Evolutionary conservation across 2,329 filamentous ascomycete species (phyloP).

Genomic region (Microcera coccophila): DNA sequence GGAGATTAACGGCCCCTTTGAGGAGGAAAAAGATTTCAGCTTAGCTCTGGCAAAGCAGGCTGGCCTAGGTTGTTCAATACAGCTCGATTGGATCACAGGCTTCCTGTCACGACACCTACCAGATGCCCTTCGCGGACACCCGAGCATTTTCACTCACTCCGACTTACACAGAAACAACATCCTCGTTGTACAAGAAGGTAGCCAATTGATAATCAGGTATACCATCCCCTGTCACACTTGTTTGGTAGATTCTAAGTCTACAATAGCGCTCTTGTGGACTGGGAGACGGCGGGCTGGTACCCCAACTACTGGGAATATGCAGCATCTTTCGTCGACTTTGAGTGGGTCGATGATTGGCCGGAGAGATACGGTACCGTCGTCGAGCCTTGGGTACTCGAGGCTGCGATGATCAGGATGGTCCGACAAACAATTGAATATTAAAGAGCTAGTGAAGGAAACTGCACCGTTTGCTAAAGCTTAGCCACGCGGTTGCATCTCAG

Average conservation of each 20-base stretch:
- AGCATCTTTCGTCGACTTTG: not conserved
- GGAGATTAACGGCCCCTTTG: not conserved
- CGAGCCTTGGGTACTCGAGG: not conserved
- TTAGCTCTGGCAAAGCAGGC: not conserved
- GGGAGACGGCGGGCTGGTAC: not conserved
- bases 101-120: not conserved
- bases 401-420: not conserved
- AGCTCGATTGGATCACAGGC: not conserved
- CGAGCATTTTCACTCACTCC: not conserved
- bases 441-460: too few relatives aligned
- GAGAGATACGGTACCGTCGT: not conserved
- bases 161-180: not conserved
- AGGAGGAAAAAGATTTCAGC: not conserved
- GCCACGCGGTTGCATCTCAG: too few relatives aligned
- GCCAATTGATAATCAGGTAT: not conserved
- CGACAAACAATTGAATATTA: not conserved
- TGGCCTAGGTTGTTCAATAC: not conserved
- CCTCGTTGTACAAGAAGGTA: not conserved
- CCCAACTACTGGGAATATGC: not conserved
- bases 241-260: not conserved
- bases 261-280: not conserved
- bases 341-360: not conserved
- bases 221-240: not conserved
- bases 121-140: not conserved
- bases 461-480: too few relatives aligned